phyloP scores from a whole-genome alignment of 768 basidiomycete species.

The Lentinula edodes region DNA sequence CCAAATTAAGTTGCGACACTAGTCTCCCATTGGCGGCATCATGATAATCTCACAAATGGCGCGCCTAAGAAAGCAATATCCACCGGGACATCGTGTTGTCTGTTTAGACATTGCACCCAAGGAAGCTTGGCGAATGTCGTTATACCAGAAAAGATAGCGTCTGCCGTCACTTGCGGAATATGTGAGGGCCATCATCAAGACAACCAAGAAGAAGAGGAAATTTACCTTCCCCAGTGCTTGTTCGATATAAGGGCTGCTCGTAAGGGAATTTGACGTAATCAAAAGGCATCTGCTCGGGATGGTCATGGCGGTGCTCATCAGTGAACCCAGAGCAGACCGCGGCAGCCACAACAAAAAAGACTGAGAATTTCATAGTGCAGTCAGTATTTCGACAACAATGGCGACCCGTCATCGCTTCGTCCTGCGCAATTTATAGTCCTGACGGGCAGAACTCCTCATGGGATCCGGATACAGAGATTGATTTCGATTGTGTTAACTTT shows the following conservation, averaged over 20 bases:
- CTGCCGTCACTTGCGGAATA: slow-evolving; percentile 48
- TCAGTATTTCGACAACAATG: background rate
- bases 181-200: background rate
- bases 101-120: slow-evolving; percentile 73
- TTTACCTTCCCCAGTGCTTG: slow-evolving; percentile 51
- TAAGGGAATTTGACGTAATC: slow-evolving; percentile 65
- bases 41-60: slow-evolving; percentile 50
- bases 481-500: background rate
- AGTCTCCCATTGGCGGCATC: background rate
- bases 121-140: slow-evolving; percentile 86
- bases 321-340: slow-evolving; percentile 18
- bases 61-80: slow-evolving; percentile 84
- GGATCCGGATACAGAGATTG: background rate
- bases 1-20: background rate
- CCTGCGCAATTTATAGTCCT: background rate
- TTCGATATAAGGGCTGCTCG: slow-evolving; percentile 51
- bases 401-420: background rate
- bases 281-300: slow-evolving; percentile 56
- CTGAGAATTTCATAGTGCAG: slow-evolving; percentile 14
- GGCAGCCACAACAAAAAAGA: slow-evolving; percentile 18
- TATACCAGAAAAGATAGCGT: slow-evolving; percentile 79
- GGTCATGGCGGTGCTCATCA: slow-evolving; percentile 26
- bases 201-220: background rate
- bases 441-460: background rate
- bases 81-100: slow-evolving; percentile 48